Percentiles rank a stretch among this genome's conserved stretches.
phyloP scores from a whole-genome alignment of 306 rosid species.

The Acacia acuminata region DNA sequence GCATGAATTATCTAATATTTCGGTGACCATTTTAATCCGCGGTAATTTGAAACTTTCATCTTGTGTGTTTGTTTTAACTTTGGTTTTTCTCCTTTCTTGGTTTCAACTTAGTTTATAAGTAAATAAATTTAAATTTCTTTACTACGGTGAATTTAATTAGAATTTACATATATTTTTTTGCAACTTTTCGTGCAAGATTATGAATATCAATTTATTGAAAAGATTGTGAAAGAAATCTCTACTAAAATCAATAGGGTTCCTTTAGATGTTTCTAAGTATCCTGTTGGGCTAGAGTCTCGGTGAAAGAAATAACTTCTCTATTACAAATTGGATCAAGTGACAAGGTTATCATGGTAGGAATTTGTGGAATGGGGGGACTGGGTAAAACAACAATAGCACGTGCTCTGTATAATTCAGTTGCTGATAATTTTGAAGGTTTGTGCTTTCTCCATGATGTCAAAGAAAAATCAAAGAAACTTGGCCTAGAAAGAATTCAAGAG shows the following conservation, averaged over 20 bases:
- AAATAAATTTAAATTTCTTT: no score
- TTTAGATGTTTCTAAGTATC: background rate
- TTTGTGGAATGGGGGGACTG: background rate
- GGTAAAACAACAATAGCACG: background rate
- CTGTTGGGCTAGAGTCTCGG: background rate
- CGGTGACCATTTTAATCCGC: fast-evolving
- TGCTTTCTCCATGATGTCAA: background rate
- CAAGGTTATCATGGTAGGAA: background rate
- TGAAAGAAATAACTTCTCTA: background rate
- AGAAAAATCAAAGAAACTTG: background rate
- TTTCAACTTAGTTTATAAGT: no score
- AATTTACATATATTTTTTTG: no score
- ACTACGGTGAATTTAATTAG: no score
- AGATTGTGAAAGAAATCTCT: background rate
- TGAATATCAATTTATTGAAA: background rate
- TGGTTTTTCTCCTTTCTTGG: no score
- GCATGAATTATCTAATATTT: background rate
- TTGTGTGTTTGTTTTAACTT: no score
- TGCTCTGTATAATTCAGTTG: background rate
- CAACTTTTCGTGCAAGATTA: no score
- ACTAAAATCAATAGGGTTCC: background rate
- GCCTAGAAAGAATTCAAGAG: background rate
- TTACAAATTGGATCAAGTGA: background rate
- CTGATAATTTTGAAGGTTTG: no score
- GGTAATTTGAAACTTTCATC: no score